Percentiles rank a stretch among this genome's conserved stretches.
These are phyloP conservation scores for Fusarium odoratissimum DNA, from an alignment of 2,329 filamentous ascomycete genomes.

Conservation along the genomic window DNA sequence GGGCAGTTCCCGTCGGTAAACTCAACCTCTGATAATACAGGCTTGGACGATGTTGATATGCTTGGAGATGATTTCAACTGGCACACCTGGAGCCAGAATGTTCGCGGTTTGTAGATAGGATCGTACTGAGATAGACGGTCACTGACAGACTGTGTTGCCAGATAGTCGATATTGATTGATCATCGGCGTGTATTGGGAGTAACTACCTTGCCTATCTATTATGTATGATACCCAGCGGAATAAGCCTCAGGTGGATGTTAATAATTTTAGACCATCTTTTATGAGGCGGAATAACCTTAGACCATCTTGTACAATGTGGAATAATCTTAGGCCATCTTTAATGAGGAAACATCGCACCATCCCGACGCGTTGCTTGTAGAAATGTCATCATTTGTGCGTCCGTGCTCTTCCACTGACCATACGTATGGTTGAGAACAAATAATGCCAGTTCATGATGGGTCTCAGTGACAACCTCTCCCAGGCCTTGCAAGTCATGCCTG, in stretches of 20 bases:
- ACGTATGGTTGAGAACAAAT: neutral
- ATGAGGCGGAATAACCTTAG: neutral
- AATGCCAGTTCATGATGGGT: neutral
- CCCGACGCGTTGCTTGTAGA: neutral
- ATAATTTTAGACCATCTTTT: neutral
- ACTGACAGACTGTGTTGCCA: neutral
- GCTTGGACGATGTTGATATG: slow-evolving; percentile 53
- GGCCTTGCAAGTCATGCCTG: neutral
- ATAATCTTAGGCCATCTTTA: neutral
- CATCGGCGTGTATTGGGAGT: slow-evolving; percentile 11
- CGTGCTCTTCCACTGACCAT: neutral
- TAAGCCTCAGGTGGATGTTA: neutral
- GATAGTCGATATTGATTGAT: slow-evolving; percentile 1
- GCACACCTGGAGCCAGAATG: slow-evolving; percentile 61
- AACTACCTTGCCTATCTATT: neutral
- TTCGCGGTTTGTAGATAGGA: slow-evolving; percentile 54
- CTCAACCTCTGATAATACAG: slow-evolving; percentile 44
- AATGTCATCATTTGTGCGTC: neutral
- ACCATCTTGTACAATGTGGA: neutral
- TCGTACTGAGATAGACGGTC: slow-evolving; percentile 42
- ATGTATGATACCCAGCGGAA: slow-evolving; percentile 44
- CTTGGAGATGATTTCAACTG: slow-evolving; percentile 60
- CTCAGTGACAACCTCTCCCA: neutral
- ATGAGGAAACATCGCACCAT: neutral
- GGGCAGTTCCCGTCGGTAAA: slow-evolving; percentile 48